These are phyloP conservation scores for Phlebopus sp. DNA, from an alignment of 1,284 basidiomycete species.

Conservation along the genomic window DNA sequence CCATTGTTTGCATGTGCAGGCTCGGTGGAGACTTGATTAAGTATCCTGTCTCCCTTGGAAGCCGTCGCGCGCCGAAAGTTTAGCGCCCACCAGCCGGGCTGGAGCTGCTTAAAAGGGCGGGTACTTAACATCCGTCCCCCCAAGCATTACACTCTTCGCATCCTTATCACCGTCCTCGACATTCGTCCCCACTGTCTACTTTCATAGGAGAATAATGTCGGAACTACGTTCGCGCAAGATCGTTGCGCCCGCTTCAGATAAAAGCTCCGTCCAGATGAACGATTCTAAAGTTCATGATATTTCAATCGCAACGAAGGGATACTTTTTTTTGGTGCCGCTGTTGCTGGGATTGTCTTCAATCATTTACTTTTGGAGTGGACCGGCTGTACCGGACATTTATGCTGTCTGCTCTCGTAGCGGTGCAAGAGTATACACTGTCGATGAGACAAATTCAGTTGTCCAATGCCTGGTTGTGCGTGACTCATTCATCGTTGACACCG, in stretches of 20 bases:
- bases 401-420: conserved; percentile 57
- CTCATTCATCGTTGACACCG: conserved; percentile 49
- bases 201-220: conserved; percentile 14
- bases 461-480: conserved; percentile 61
- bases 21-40: too few relatives aligned
- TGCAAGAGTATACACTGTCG: conserved; percentile 58
- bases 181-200: background rate
- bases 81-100: too few relatives aligned
- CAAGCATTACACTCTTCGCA: background rate
- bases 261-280: background rate
- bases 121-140: too few relatives aligned
- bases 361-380: conserved; percentile 8
- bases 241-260: background rate
- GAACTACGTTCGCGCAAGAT: conserved; percentile 14
- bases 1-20: too few relatives aligned
- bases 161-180: background rate
- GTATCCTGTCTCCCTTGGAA: too few relatives aligned
- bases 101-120: too few relatives aligned
- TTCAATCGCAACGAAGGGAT: background rate
- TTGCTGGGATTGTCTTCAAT: conserved; percentile 9
- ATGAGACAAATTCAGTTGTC: conserved; percentile 43
- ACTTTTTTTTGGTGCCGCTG: conserved; percentile 12
- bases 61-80: too few relatives aligned
- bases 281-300: background rate
- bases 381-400: conserved; percentile 36